Evolutionary conservation across 2,329 filamentous ascomycete genomes (phyloP).

Genomic region (Diaporthe eres): DNA sequence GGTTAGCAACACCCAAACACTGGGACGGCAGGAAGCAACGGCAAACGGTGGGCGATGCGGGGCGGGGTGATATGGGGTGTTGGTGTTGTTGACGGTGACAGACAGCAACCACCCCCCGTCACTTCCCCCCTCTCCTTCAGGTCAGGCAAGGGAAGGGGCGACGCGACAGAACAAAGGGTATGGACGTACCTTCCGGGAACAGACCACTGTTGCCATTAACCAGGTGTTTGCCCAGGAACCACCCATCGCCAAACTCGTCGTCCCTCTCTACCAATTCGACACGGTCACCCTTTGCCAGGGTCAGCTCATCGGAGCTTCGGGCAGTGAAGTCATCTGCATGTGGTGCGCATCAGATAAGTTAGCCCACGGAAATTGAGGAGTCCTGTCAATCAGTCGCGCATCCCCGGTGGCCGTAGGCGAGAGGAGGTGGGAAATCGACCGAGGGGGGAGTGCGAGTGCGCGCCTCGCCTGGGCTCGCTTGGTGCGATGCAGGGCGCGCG

Average conservation of each 20-base stretch:
- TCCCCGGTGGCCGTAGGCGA: constrained; percentile 14
- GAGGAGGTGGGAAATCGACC: constrained; percentile 29
- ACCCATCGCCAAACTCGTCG: constrained; percentile 90
- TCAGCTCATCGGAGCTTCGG: constrained; percentile 93
- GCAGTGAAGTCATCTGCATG: constrained; percentile 88
- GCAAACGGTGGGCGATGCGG: constrained; percentile 16
- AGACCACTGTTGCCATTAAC: constrained; percentile 81
- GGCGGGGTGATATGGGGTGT: not conserved
- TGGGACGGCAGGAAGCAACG: constrained; percentile 7
- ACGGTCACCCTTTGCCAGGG: constrained; percentile 85
- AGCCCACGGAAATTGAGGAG: constrained; percentile 32
- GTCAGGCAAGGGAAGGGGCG: constrained; percentile 14
- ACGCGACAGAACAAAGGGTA: constrained; percentile 16
- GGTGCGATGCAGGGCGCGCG: constrained; percentile 19
- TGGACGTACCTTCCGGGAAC: constrained; percentile 82
- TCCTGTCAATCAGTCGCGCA: constrained; percentile 38
- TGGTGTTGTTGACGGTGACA: not conserved
- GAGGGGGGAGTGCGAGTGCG: not conserved
- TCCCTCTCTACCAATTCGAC: constrained; percentile 88
- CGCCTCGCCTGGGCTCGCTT: constrained; percentile 29
- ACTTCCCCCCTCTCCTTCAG: not conserved
- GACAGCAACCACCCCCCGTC: not conserved
- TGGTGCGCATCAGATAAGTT: constrained; percentile 32
- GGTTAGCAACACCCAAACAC: constrained; percentile 31
- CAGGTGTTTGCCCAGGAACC: constrained; percentile 84